Base-by-base conservation (phyloP, 2,329 filamentous ascomycete genomes). In the Pseudogymnoascus verrucosus region DNA sequence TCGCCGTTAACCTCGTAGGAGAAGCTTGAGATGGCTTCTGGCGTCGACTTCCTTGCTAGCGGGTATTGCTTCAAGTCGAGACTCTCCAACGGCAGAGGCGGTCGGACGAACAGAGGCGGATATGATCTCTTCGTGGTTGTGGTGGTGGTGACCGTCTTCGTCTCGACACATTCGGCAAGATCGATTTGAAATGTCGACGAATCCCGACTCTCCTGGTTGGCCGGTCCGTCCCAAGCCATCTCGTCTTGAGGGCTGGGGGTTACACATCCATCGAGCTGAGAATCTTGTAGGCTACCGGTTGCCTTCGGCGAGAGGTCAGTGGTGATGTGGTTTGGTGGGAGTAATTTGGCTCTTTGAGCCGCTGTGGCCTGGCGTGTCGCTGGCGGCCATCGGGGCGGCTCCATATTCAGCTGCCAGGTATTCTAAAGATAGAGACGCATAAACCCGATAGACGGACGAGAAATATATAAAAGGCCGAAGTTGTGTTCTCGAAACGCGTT, bases 11-110 rank as follows among this genome's bases (percentile, higher is more conserved):
- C 78, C 61, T 88, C 85, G 69, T 96, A 93, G 42, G 84, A 87
- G 72, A 98, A 89, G 64, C 86, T 87, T 67, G 86, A 85, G 65
- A 99, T 79, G 61, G 89, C 87, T 14, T 86, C 84, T 1, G 95
- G 95, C 1, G 93, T 96, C 1, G 91, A 89, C 60, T 90, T 87
- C 66, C 84, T 83, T 39, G 93, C 93, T 31, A 99, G 80, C 40
- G 95, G 95, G 74, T 96, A 99, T 70, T 95, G 86, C 74, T 96
- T 96, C 12, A 89, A 82, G 75, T 98, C 92, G 64, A 96, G 84
- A 62, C 87, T 83, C 65, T 84, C 80, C 36, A 92, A 82, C 19
- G 68, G 61, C 60, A 68, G 84, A 62, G 85, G 84, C 23, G 91
- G 89, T 68, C 86, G 87, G 68, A 96, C 85, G 63, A 90, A 81